Conservation (phyloP, 75 land plant species). For the Cryptomeria japonica region DNA sequence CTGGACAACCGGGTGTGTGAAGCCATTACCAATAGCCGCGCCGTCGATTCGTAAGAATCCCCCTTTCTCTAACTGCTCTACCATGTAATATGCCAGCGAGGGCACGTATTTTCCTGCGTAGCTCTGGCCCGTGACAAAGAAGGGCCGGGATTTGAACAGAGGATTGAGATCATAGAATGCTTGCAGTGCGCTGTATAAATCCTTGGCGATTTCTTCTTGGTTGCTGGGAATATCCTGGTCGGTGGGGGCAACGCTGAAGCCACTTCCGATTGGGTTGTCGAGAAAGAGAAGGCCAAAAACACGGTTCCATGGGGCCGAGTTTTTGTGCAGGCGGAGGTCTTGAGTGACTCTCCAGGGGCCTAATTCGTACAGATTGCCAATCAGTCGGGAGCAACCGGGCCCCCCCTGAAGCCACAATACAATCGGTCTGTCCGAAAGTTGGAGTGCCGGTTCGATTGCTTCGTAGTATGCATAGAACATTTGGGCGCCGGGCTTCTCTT, state of each 20-base stretch:
- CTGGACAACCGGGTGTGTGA: no score
- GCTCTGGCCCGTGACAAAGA: constrained; percentile 83
- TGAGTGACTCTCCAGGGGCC: constrained; percentile 71
- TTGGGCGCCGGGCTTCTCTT: constrained; percentile 29
- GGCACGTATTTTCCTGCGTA: constrained; percentile 90
- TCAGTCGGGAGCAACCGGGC: constrained; percentile 88
- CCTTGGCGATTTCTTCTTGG: constrained; percentile 50
- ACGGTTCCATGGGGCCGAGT: constrained; percentile 68
- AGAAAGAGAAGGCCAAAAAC: constrained; percentile 73
- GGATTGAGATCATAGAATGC: constrained; percentile 37
- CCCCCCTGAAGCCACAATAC: constrained; percentile 89
- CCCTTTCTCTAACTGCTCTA: no score
- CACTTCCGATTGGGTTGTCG: constrained; percentile 80
- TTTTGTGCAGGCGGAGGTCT: constrained; percentile 18
- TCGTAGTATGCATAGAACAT: constrained; percentile 86
- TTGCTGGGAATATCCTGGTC: constrained; percentile 52
- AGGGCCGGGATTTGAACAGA: constrained; percentile 38
- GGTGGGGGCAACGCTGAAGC: constrained; percentile 68
- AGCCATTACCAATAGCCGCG: no score
- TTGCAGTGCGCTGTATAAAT: constrained; percentile 52
- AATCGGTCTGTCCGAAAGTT: constrained; percentile 43
- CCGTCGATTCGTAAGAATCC: no score
- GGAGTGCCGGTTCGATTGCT: constrained; percentile 37
- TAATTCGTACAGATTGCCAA: constrained; percentile 72
- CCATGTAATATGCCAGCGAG: constrained; percentile 52